Base-by-base conservation (phyloP, 1,284 basidiomycete genomes). In the Pseudomicrostroma phylloplanum region DNA sequence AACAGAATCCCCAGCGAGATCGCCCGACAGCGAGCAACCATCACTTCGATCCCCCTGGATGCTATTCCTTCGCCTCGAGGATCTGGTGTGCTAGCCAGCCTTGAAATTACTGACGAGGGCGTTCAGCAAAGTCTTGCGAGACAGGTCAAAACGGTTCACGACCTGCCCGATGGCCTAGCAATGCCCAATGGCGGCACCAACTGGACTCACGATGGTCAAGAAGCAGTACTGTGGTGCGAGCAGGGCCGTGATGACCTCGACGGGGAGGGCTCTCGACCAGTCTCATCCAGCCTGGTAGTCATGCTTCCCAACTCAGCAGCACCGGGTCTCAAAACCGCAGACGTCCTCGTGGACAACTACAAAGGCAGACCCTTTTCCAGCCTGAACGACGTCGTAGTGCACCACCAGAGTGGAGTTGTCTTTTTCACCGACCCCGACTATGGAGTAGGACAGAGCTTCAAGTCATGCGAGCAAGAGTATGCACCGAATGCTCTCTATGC, bases 341-440 rank as follows among this genome's bases (percentile, higher is more conserved):
- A 9, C 30, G 30, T 36, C 4, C 43, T 48, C 43, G 40, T 70
- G n/a, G 55, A 46, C 13, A 13, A 40, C 7, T 70, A 56, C 15
- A 11, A 70, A 1, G 63, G 61, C 36, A 66, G 62, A 39, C 65
- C 67, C 1, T 70, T 70, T 58, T 70, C 69, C 13, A 70, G 69
- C 61, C 63, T 70, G 56, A 70, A 70, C 56, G 69, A 70, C 40
- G 59, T 58, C 7, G 67, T 70, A 55, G 63, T 60, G 39, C 69
- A 70, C 25, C 58, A 65, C 2, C 61, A 62, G n/a, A 65, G 60
- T 15, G 63, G 67, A 17, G 61, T 59, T 21, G 56, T 70, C 55
- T 68, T 70, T 40, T 70, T 70, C 59, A 70, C 69, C 39, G 69
- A 70, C 42, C 69, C 69, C 21, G 69, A 70, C 59, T 70, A 70